Evolutionary conservation across 2,329 filamentous ascomycete genomes (phyloP), one percentile per base, ranked within the genome.

Genomic region (Bertia moriformis): DNA sequence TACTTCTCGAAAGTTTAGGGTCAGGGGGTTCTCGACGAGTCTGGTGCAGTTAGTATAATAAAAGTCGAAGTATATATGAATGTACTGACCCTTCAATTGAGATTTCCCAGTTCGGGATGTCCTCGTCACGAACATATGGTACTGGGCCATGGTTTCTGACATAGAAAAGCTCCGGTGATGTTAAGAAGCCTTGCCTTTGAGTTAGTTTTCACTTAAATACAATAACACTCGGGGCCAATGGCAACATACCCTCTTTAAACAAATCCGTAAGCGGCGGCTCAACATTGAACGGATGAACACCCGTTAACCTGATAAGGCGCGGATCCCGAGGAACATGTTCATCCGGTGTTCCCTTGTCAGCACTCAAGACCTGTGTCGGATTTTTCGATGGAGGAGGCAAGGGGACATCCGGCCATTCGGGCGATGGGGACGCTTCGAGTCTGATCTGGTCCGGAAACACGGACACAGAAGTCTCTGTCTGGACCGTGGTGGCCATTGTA

Each of bases 91-190:
- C 78, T 61, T 83, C 78, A 18, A 83, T 67, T 1, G 69, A 70
- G 41, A 83, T 73, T 41, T 78, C 69, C 78, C 78, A 83, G 42
- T 77, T 66, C 3, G 68, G 65, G 40, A 81, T 75, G 4, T 78
- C 71, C 36, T 71, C 65, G 45, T 82, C 76, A 4, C 60, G 59
- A 7, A 83, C 73, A 44, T 73, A 58, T 5, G 78, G 78, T 12
- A 83, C 78, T 1, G 72, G 62, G 14, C 78, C 78, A 62, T 83
- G 78, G 44, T 83, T 83, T 32, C 78, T 61, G 5, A 83, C 78
- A 51, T 82, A 83, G 55, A 83, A 83, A 1, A 83, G 56, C 44
- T 82, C 77, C 0, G 76, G 73, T 19, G 73, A 77, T 4, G 78
- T 83, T 19, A 83, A 60, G 49, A 83, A 83, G 0, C 32, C 32